These are phyloP conservation scores for Dryas alaskensis DNA, from an alignment of 306 rosid genomes.

Conservation along the genomic window DNA sequence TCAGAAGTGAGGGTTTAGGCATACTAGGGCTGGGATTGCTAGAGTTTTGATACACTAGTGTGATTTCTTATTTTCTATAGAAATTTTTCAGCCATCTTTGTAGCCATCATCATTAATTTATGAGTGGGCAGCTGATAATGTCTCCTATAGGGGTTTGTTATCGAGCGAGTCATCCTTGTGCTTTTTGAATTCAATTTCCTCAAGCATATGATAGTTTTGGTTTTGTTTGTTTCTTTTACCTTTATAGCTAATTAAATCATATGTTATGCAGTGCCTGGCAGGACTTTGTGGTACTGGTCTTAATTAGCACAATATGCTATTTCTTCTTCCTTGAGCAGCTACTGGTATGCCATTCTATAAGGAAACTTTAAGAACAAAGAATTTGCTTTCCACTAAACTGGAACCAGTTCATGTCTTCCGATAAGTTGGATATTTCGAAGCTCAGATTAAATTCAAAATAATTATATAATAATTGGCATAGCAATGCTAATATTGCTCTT, in stretches of 20 bases:
- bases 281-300: constrained; percentile 89
- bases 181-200: neutral
- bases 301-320: constrained; percentile 92
- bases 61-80: neutral
- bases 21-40: neutral
- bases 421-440: constrained; percentile 4
- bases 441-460: neutral
- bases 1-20: neutral
- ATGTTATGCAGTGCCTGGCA: constrained; percentile 81
- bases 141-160: neutral
- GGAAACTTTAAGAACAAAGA: constrained; percentile 23
- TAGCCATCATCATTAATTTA: neutral
- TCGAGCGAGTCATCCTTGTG: neutral
- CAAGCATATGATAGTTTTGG: neutral
- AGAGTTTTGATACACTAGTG: neutral
- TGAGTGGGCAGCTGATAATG: neutral
- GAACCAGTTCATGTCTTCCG: constrained; percentile 12
- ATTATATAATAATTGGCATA: neutral
- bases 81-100: neutral
- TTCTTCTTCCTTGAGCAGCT: constrained; percentile 99
- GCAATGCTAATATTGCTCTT: constrained; percentile 14
- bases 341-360: constrained; percentile 61
- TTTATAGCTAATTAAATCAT: neutral
- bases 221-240: neutral
- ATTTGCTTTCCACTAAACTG: constrained; percentile 11